Base-by-base conservation (phyloP, 768 basidiomycete genomes). In the Suillus ampliporus region DNA sequence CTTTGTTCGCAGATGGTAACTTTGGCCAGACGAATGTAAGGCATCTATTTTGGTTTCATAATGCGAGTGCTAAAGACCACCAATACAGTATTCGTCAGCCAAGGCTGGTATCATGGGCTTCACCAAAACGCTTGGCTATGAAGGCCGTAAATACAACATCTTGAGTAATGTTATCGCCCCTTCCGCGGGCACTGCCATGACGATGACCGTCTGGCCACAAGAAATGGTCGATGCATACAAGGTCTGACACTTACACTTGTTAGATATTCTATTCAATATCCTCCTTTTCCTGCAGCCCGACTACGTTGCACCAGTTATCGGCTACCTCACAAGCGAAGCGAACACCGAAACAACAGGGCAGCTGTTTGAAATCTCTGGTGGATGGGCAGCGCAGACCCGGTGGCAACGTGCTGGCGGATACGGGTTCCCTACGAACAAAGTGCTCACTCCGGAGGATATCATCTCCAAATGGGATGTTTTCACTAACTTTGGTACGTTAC, bases 381-480 rank as follows among this genome's bases (percentile, higher is more conserved):
- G 97, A 0, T 98, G 95, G 92, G 90, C 91, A 4, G 93, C 93
- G 1, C 88, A 95, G 75, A 89, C 92, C 37, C 84, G 97, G 61
- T 99, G 97, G 96, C 92, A 98, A 75, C 87, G 94, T 15, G 82
- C 94, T 10, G 91, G 89, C 2, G 97, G 96, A 11, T 79, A 89
- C 70, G 90, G 91, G 8, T 98, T 99, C 87, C 90, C 95, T 5
- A 84, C 89, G 40, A 89, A 89, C 72, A 83, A 83, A 62, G 81
- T 83, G 4, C 83, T 91, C 65, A 88, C 87, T 9, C 92, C 95
- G 0, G 97, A 99, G 76, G 87, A 89, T 60, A 81, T 98, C 54
- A 71, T 89, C 15, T 75, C 82, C 28, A 90, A 94, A 70, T 99
- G 95, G 96, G 81, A 83, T 50, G 76, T 80, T 57, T 91, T 98